phyloP scores from a whole-genome alignment of 2,329 filamentous ascomycete genomes.

The Hortaea werneckii region DNA sequence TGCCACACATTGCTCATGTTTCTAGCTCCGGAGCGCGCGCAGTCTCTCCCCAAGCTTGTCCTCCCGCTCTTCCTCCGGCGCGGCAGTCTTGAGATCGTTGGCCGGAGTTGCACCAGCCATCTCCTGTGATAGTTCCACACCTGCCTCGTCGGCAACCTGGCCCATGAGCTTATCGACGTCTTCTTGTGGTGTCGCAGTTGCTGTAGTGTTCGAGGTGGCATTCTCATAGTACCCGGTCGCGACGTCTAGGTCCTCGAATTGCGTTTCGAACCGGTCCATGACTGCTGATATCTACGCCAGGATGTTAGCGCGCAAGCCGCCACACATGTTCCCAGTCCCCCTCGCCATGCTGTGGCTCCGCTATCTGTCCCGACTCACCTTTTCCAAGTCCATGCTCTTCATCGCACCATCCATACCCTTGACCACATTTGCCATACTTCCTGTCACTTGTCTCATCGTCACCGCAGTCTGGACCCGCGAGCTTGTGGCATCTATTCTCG shows the following conservation, averaged over 20 bases:
- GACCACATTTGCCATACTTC: constrained; percentile 53
- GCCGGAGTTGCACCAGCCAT: constrained; percentile 51
- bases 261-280: constrained; percentile 56
- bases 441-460: constrained; percentile 51
- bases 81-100: constrained; percentile 45
- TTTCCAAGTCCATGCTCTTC: constrained; percentile 54
- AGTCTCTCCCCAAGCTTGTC: constrained; percentile 57
- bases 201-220: constrained; percentile 70
- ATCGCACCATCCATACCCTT: constrained; percentile 52
- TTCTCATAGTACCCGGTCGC: constrained; percentile 68
- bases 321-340: background rate
- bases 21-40: constrained; percentile 37
- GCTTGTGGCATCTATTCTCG: constrained; percentile 50
- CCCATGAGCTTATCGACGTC: constrained; percentile 78
- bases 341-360: too few relatives aligned
- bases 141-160: constrained; percentile 79
- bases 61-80: constrained; percentile 60
- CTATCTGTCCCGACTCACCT: constrained; percentile 31
- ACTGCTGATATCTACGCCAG: constrained; percentile 47
- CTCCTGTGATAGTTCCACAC: constrained; percentile 70
- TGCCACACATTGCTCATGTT: too few relatives aligned
- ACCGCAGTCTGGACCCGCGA: constrained; percentile 53
- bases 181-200: constrained; percentile 63
- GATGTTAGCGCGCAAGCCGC: too few relatives aligned
- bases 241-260: constrained; percentile 43